Percentiles rank a stretch among this genome's conserved stretches.
phyloP scores from a whole-genome alignment of 768 basidiomycete genomes.

The Flagelloscypha sp. region DNA sequence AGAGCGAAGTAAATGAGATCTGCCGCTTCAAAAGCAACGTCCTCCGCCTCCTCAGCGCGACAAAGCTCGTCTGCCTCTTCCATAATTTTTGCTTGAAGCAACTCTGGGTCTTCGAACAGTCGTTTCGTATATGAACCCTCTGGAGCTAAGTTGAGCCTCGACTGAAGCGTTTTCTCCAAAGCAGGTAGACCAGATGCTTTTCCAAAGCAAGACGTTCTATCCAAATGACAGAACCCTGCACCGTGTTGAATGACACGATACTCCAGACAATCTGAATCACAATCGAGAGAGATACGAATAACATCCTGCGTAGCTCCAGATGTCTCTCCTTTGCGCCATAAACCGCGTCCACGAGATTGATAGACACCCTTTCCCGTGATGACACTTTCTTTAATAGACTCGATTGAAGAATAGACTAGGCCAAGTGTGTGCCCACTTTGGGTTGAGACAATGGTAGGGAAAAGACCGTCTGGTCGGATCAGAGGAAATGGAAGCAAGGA shows the following conservation, averaged over 20 bases:
- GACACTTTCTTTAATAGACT: slow-evolving; percentile 83
- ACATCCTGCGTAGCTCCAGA: slow-evolving; percentile 91
- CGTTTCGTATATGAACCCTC: slow-evolving; percentile 88
- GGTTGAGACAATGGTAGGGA: slow-evolving; percentile 86
- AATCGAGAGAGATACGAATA: slow-evolving; percentile 75
- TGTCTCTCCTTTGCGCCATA: slow-evolving; percentile 97
- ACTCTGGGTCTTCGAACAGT: slow-evolving; percentile 70
- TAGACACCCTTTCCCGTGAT: slow-evolving; percentile 87
- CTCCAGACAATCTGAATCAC: slow-evolving; percentile 88
- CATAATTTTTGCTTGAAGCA: slow-evolving; percentile 92
- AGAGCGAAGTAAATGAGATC: slow-evolving; percentile 92
- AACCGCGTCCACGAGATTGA: slow-evolving; percentile 89
- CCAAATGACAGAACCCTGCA: slow-evolving; percentile 88
- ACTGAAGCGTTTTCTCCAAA: slow-evolving; percentile 70
- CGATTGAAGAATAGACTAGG: slow-evolving; percentile 88
- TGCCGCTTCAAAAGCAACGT: slow-evolving; percentile 91
- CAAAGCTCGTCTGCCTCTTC: slow-evolving; percentile 99
- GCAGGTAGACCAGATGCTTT: slow-evolving; percentile 67
- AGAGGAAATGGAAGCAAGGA: slow-evolving; percentile 72
- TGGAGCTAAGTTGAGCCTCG: slow-evolving; percentile 68
- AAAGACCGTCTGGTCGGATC: slow-evolving; percentile 89
- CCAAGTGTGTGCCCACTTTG: slow-evolving; percentile 75
- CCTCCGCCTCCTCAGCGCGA: slow-evolving; percentile 63
- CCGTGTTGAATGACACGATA: slow-evolving; percentile 88
- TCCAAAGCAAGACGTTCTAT: slow-evolving; percentile 86